Evolutionary conservation across 2,329 filamentous ascomycete species (phyloP).

Genomic region (Claviceps digitariae): DNA sequence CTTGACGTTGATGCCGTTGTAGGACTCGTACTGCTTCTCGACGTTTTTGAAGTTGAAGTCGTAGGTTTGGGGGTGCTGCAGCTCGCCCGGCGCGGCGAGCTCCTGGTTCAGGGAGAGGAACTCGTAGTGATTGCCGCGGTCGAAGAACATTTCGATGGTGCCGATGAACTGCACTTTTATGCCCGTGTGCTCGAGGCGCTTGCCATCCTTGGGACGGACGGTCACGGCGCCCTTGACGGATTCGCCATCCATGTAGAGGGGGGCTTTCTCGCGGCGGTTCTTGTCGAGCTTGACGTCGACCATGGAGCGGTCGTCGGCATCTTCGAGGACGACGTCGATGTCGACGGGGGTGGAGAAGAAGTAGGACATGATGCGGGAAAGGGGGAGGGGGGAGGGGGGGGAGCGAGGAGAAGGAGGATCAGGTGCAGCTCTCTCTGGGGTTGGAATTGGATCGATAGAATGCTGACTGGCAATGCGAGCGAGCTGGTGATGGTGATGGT

Average conservation of each 20-base stretch:
- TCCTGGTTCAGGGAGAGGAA: slow-evolving; percentile 96
- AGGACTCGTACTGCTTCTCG: slow-evolving; percentile 99
- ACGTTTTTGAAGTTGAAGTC: slow-evolving; percentile 99
- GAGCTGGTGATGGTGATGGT: too few relatives aligned
- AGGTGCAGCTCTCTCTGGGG: not conserved
- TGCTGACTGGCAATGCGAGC: not conserved
- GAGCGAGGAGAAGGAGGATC: not conserved
- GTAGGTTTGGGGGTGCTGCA: slow-evolving; percentile 96
- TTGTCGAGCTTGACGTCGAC: slow-evolving; percentile 98
- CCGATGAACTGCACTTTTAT: slow-evolving; percentile 99
- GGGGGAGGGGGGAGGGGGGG: not conserved
- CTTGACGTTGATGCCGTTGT: slow-evolving; percentile 99
- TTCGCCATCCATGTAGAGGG: slow-evolving; percentile 95
- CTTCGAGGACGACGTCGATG: slow-evolving; percentile 95
- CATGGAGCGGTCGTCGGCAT: slow-evolving; percentile 84
- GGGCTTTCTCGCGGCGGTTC: slow-evolving; percentile 91
- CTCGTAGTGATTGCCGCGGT: slow-evolving; percentile 97
- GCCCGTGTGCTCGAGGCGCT: slow-evolving; percentile 91
- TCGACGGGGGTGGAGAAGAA: slow-evolving; percentile 98
- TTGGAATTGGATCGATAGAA: not conserved
- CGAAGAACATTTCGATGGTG: slow-evolving; percentile 99
- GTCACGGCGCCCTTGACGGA: slow-evolving; percentile 95
- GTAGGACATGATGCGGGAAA: slow-evolving; percentile 64
- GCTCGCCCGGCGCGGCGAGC: slow-evolving; percentile 88
- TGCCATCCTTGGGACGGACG: slow-evolving; percentile 92